Base-by-base conservation (phyloP, 2,329 filamentous ascomycete species). In the Lachnellula arida region DNA sequence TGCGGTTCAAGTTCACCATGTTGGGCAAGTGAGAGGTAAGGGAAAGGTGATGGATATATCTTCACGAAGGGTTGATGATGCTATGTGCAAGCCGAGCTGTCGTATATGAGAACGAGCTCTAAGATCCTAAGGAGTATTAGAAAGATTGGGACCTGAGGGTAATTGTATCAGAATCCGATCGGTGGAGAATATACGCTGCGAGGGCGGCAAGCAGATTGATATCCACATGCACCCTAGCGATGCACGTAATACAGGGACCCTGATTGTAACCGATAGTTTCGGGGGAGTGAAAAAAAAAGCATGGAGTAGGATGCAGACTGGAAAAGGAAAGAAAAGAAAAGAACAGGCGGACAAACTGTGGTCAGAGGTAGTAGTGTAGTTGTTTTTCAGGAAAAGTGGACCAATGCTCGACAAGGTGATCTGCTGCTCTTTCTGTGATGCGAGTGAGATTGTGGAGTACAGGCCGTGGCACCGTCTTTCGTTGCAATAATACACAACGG, bases 31-130 rank as follows among this genome's bases (percentile, higher is more conserved):
- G n/a, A 25, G 28, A 53, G 23, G 49, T 43, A 58, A 53, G 43
- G 46, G 50, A 46, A 47, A 35, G 34, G 23, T 50, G 23, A 19
- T n/a, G 12, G 46, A 52, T 37, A 49, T 53, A 53, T 49, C 43
- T 56, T 46, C 48, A 51, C 49, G 35, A 49, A 54, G 49, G 51
- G 42, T 53, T 48, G 40, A 56, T 54, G 63, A 46, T 64, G 58
- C 54, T 58, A 51, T 61, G 59, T 65, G 60, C 54, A 61, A 68
- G 62, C 59, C 66, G 67, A 69, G 67, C 63, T 68, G 60, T 69
- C 67, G 66, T 67, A 67, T 66, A 25, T 65, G 61, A 63, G 61
- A 58, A 60, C 50, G 60, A 60, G 58, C 56, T 62, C 52, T 57
- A 54, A 42, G 25, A 49, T 49, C 44, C 51, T 53, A 48, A 47